A percentile compares a stretch with the other conserved stretches of the same genome.
Evolutionary conservation across 2,329 filamentous ascomycete species (phyloP).

Genomic region (Ophiocordyceps australis): DNA sequence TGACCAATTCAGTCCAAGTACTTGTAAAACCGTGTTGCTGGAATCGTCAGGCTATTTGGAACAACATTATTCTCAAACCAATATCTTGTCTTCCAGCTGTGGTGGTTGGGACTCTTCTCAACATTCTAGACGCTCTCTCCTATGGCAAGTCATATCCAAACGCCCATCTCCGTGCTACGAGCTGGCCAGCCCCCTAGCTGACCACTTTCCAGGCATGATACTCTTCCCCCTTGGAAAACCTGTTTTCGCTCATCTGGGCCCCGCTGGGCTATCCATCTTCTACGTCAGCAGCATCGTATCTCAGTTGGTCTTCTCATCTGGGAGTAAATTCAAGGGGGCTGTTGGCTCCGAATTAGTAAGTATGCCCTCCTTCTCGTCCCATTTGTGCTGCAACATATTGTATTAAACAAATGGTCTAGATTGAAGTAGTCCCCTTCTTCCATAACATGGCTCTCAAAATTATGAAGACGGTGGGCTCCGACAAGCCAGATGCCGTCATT

Average conservation of each 20-base stretch:
- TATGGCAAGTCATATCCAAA: slow-evolving; percentile 41
- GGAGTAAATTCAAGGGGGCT: slow-evolving; percentile 77
- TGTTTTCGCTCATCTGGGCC: slow-evolving; percentile 69
- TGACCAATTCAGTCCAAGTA: slow-evolving; percentile 12
- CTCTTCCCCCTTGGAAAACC: slow-evolving; percentile 80
- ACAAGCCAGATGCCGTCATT: slow-evolving; percentile 70
- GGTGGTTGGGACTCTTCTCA: slow-evolving; percentile 72
- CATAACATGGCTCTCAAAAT: slow-evolving; percentile 96
- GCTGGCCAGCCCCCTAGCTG: slow-evolving; percentile 2
- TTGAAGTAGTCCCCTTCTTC: slow-evolving; percentile 96
- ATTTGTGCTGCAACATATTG: no score
- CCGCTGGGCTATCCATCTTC: slow-evolving; percentile 95
- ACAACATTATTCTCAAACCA: slow-evolving; percentile 46
- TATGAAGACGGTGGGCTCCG: slow-evolving; percentile 56
- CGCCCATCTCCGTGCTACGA: background rate
- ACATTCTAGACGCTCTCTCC: slow-evolving; percentile 84
- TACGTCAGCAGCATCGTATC: slow-evolving; percentile 95
- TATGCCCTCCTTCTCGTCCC: slow-evolving; percentile 1
- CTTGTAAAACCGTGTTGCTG: slow-evolving; percentile 50
- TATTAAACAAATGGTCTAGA: slow-evolving; percentile 24
- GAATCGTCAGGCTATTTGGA: slow-evolving; percentile 48
- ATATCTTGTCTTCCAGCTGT: slow-evolving; percentile 66
- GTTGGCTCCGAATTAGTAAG: slow-evolving; percentile 82
- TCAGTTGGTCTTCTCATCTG: slow-evolving; percentile 73
- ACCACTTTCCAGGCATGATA: slow-evolving; percentile 54